Evolutionary conservation across 192 early-diverging fungal genomes (phyloP).

Genomic region (Chytriomyces sp.): DNA sequence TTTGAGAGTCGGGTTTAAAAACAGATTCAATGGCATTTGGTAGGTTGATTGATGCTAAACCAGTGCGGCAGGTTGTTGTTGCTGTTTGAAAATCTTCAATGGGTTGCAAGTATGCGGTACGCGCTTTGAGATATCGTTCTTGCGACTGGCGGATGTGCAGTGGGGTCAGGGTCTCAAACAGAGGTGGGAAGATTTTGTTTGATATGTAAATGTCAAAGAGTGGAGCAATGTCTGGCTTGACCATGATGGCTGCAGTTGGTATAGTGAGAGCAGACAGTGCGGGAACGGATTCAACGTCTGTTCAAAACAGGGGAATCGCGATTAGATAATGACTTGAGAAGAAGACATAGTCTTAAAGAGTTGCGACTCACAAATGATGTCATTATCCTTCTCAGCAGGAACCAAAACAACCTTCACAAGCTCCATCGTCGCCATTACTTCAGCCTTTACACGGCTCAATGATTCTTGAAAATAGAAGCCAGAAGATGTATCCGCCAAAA

Average conservation of each 20-base stretch:
- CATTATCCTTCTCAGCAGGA: slow-evolving; percentile 27
- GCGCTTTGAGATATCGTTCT: neutral
- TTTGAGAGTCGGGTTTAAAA: slow-evolving; percentile 1
- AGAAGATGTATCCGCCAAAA: neutral
- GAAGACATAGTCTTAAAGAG: too few relatives aligned
- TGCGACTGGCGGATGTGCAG: neutral
- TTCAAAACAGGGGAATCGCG: too few relatives aligned
- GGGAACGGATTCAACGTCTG: neutral
- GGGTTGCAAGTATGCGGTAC: neutral
- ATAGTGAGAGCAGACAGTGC: neutral
- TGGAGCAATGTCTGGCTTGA: neutral
- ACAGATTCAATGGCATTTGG: neutral
- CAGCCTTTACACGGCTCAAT: neutral
- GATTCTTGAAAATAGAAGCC: neutral
- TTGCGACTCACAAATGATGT: neutral
- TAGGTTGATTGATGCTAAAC: neutral
- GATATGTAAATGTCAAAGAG: neutral
- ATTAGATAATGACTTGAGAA: too few relatives aligned
- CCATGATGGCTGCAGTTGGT: slow-evolving; percentile 1
- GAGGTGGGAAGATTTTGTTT: neutral
- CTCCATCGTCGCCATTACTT: neutral
- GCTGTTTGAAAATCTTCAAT: neutral
- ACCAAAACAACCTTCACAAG: neutral
- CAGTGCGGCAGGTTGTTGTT: slow-evolving; percentile 2
- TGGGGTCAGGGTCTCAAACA: slow-evolving; percentile 4